Percentiles rank a stretch among this genome's conserved stretches.
Conservation (phyloP, 2,329 filamentous ascomycete genomes). For the Lachnellula willkommii region DNA sequence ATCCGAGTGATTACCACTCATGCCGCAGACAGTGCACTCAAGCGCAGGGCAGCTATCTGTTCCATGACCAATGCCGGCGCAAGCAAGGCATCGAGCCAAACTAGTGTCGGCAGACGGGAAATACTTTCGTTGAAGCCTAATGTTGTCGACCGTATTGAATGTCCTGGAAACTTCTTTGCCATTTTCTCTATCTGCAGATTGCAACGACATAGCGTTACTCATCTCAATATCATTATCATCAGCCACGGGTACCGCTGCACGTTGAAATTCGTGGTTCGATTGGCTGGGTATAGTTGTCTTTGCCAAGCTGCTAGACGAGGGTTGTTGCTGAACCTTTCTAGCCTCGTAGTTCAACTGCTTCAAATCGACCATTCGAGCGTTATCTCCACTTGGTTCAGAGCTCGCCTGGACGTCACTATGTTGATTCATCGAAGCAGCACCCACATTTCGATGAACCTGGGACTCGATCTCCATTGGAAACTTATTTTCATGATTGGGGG, state of each 20-base stretch:
- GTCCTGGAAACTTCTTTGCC: not conserved
- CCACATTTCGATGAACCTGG: not conserved
- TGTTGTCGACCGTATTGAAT: slow-evolving; percentile 5
- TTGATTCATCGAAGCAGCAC: not conserved
- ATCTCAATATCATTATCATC: not conserved
- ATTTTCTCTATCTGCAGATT: not conserved
- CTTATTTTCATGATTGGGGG: not conserved
- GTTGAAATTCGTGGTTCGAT: not conserved
- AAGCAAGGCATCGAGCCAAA: slow-evolving; percentile 43
- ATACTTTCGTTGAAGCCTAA: slow-evolving; percentile 40
- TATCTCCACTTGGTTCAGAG: not conserved
- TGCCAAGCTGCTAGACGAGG: not conserved
- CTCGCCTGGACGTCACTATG: not conserved
- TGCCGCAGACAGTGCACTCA: slow-evolving; percentile 45
- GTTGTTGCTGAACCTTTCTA: not conserved
- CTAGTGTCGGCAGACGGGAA: slow-evolving; percentile 37
- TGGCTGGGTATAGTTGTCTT: not conserved
- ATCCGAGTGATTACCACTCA: slow-evolving; percentile 39
- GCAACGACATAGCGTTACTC: not conserved
- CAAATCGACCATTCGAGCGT: not conserved
- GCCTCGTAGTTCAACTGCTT: not conserved
- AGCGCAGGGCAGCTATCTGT: slow-evolving; percentile 41
- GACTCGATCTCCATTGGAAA: not conserved
- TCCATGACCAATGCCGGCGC: slow-evolving; percentile 45
- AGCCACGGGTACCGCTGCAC: not conserved